Base-by-base conservation (phyloP, 352 stramenopile genomes). In the Phytophthora ramorum region DNA sequence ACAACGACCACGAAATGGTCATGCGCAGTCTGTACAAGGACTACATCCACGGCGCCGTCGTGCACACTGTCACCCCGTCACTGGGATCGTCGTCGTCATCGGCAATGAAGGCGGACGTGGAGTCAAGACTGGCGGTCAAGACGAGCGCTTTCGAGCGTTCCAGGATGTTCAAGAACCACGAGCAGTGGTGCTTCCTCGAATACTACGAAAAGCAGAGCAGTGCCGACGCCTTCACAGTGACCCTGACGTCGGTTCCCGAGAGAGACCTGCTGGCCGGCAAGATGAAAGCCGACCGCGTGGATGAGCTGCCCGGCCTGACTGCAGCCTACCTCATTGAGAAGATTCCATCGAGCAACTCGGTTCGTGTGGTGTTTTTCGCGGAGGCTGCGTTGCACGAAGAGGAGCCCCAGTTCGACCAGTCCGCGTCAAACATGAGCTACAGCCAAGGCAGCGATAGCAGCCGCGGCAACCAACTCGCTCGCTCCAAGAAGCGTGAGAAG, bases 11-110 rank as follows among this genome's bases (percentile, higher is more conserved):
- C 52, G 56, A 73, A 14, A 52, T 74, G n/a, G 58, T 75, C 19
- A 83, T 85, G 78, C 38, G 44, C 32, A 71, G 71, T 48, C 48
- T 85, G 30, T 78, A 81, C 58, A 79, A 81, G 47, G 63, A 75
- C 26, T 87, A 83, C 66, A 77, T 87, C 51, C 79, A 81, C 38
- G 78, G 78, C 28, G 62, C 73, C 0, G 63, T 87, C 20, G 71
- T 81, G 43, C 78, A 83, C 32, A 48, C 63, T 0, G 45, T 52
- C 10, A 51, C 66, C 14, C 44, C 55, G 19, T 63, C 61, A 22
- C 37, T 63, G 0, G 62, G 41, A 2, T 24, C 61, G n/a, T 47
- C 55, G 0, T 62, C 55, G 5, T 20, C 55, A 8, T 66, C 66
- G 9, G 35, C 24, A 13, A 37, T 63, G 2, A 71, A 63, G 6